Base-by-base conservation (phyloP, 1,284 basidiomycete species). In the Phellopilus nigrolimitatus region DNA sequence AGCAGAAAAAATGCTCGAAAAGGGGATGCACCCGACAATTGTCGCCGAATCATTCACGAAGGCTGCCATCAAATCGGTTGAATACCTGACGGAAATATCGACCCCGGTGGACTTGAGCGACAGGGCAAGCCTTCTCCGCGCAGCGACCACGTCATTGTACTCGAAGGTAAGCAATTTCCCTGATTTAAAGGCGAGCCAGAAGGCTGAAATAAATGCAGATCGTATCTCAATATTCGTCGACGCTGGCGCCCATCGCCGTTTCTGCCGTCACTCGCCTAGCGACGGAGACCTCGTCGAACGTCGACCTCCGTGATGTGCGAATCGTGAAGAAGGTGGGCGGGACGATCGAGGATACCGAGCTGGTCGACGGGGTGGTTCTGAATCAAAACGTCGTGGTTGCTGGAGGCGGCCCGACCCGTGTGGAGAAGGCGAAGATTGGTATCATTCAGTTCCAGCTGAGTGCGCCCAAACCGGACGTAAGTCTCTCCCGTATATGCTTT, bases 271-370 rank as follows among this genome's bases (percentile, higher is more conserved):
- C 87, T 25, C 87, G 92, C 52, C 79, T 97, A 36, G 84, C 90
- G 37, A 88, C 89, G 0, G 77, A 89, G 2, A 86, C 88, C 8
- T 93, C 91, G 7, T 88, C 89, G 2, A 97, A 93, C 62, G 95
- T 99, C 45, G 97, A 99, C 71, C 81, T 99, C 37, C 80, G 94
- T 55, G 95, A 99, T 68, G 90, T 99, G 64, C 84, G 97, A 44
- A 79, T 99, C 57, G 94, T 99, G 51, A 99, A 97, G 73, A 99
- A 98, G 70, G 93, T 99, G 47, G 97, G 97, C 34, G 97, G 97
- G 41, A 99, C 97, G 2, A 99, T 99, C 57, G 97, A 99, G 68
- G 97, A 99, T 69, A 99, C 97, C 0, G 93, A 98, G 64, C 80
- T 99, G 24, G 82, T 99, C 42, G 94, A 98, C 57, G 97, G 97